These are phyloP conservation scores for Globisporangium takayamanum DNA, from an alignment of 352 stramenopile species.

Conservation along the genomic window DNA sequence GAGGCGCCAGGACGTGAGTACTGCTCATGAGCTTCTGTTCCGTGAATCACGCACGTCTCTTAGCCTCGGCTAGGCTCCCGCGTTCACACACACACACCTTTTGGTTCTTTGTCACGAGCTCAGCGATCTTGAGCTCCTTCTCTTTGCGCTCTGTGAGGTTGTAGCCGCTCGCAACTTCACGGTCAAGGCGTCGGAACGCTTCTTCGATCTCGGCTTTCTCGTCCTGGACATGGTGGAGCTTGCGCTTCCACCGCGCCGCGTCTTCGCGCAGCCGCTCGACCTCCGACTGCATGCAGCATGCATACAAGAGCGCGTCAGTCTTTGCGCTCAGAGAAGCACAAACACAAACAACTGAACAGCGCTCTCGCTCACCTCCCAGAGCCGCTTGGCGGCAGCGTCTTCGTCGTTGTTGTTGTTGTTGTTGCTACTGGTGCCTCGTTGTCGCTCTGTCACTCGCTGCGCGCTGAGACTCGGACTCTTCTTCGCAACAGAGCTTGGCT, in stretches of 20 bases:
- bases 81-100: conserved; percentile 20
- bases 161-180: conserved; percentile 47
- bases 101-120: conserved; percentile 54
- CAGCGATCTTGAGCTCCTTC: conserved; percentile 54
- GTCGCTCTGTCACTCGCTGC: neutral
- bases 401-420: conserved; percentile 31
- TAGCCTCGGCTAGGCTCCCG: neutral
- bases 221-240: conserved; percentile 30
- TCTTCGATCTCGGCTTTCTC: conserved; percentile 38
- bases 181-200: conserved; percentile 45
- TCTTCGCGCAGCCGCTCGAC: conserved; percentile 21
- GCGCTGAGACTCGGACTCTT: neutral
- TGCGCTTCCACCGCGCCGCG: conserved; percentile 17
- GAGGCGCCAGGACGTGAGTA: neutral
- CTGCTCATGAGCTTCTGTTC: neutral
- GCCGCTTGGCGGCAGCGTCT: conserved; percentile 6
- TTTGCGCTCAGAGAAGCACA: neutral
- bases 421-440: conserved; percentile 3
- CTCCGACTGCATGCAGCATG: conserved; percentile 11
- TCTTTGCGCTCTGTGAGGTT: conserved; percentile 52
- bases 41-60: neutral
- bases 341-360: neutral
- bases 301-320: neutral
- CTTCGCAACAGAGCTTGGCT: neutral
- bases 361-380: conserved; percentile 16